Evolutionary conservation across 2,329 filamentous ascomycete genomes (phyloP).

Genomic region (Microdochium nivale): DNA sequence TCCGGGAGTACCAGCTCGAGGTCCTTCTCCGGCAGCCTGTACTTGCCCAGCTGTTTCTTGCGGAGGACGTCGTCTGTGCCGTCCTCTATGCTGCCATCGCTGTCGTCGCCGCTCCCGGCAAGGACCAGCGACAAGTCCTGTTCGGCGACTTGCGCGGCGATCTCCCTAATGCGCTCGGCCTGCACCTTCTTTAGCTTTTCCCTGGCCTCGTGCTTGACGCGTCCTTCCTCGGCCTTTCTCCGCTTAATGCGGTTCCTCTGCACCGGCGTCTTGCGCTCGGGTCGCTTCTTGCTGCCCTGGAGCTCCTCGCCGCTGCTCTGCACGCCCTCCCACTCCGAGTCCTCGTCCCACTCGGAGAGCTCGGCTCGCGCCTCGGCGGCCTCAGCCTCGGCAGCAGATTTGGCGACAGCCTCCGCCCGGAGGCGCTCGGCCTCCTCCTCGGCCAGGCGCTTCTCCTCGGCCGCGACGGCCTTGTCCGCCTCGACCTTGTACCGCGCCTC

Average conservation of each 20-base stretch:
- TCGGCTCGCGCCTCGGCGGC: slow-evolving; percentile 60
- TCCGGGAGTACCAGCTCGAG: slow-evolving; percentile 76
- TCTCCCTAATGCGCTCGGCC: slow-evolving; percentile 60
- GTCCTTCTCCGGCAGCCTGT: slow-evolving; percentile 66
- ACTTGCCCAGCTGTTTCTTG: slow-evolving; percentile 65
- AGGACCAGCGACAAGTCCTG: slow-evolving; percentile 43
- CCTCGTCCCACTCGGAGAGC: slow-evolving; percentile 69
- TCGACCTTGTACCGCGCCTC: slow-evolving; percentile 65
- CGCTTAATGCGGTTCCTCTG: slow-evolving; percentile 85
- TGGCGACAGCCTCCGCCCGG: slow-evolving; percentile 57
- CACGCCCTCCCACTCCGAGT: slow-evolving; percentile 85
- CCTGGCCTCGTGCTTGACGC: slow-evolving; percentile 65
- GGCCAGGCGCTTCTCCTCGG: slow-evolving; percentile 65
- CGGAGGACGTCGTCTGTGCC: slow-evolving; percentile 57
- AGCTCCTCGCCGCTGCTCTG: slow-evolving; percentile 73
- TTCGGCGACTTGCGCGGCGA: slow-evolving; percentile 54
- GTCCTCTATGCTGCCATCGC: slow-evolving; percentile 44
- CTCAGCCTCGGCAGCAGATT: slow-evolving; percentile 65
- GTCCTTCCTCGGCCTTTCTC: slow-evolving; percentile 77
- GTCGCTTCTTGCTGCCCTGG: slow-evolving; percentile 59
- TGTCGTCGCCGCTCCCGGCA: slow-evolving; percentile 32
- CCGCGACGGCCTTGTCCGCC: slow-evolving; percentile 69
- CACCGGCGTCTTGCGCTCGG: slow-evolving; percentile 74
- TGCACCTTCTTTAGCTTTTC: slow-evolving; percentile 68
- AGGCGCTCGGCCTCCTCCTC: slow-evolving; percentile 59